Base-by-base conservation (phyloP, 768 basidiomycete genomes). In the Suillus luteus region DNA sequence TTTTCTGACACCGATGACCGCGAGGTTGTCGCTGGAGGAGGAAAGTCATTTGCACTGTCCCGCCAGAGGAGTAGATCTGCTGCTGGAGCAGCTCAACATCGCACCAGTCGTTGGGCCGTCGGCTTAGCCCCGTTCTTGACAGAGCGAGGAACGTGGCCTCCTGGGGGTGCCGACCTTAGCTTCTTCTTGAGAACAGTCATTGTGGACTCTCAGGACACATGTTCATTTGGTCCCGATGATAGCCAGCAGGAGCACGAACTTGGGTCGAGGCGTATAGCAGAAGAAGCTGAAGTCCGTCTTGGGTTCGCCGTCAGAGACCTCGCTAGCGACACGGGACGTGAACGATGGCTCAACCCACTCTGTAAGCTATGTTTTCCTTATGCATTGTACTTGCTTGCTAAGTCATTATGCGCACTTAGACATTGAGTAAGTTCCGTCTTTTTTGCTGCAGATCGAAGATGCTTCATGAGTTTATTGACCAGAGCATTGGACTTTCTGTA, bases 401-500 rank as follows among this genome's bases (percentile, higher is more conserved):
- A 58, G 3, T 6, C 2, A 60, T 37, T 9, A 24, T 33, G 9
- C 8, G 17, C 38, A 54, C 46, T 51, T 52, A 84, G 84, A 76
- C 22, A 83, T 86, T 27, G 83, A 86, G 85, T 83, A 70, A 60
- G 83, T 74, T 63, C 43, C 35, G 61, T 65, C 33, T 14, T 22
- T 57, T 66, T 35, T 22, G 65, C 55, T 55, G 58, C 55, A 51
- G 61, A 19, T 22, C 2, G 4, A 40, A 41, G 7, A 33, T 38
- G 1, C 19, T 52, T 15, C 33, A 19, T 61, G n/a, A 31, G 67
- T 40, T 71, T 54, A 35, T 66, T 19, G 57, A 37, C 6, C 67
- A 93, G 92, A 73, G 93, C 95, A 8, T 73, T 96, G 49, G 95
- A 96, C 73, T 96, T 96, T 71, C 77, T 96, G 15, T 93, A 92